Evolutionary conservation across 2,329 filamentous ascomycete genomes (phyloP).

Genomic region (Hypoxylon sp.): DNA sequence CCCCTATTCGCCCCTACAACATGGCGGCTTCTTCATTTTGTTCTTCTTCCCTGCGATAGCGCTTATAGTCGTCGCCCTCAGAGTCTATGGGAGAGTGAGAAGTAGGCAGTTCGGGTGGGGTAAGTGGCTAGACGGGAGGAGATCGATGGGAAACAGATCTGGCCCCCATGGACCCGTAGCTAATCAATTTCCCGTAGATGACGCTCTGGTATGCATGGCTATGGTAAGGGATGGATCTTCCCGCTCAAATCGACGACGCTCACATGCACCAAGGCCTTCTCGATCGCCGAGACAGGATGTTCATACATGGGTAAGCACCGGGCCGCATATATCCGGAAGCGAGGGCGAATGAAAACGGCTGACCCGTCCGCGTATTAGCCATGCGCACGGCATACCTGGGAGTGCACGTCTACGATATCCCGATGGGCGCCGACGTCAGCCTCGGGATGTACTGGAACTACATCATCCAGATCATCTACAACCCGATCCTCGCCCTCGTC

Average conservation of each 20-base stretch:
- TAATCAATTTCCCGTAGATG: conserved; percentile 27
- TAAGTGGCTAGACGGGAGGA: conserved; percentile 18
- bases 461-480: conserved; percentile 50
- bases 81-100: conserved; percentile 41
- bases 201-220: conserved; percentile 33
- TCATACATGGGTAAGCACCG: conserved; percentile 41
- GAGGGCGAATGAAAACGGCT: conserved; percentile 5
- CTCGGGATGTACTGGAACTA: conserved; percentile 46
- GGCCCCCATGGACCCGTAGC: background rate
- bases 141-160: background rate
- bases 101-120: conserved; percentile 46
- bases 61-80: conserved; percentile 35
- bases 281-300: conserved; percentile 42
- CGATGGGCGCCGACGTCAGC: conserved; percentile 41
- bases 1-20: conserved; percentile 41
- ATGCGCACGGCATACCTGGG: conserved; percentile 41
- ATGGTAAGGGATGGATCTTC: conserved; percentile 20
- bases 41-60: conserved; percentile 43
- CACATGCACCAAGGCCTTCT: conserved; percentile 32
- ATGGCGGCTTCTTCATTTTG: conserved; percentile 43
- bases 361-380: conserved; percentile 19
- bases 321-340: background rate
- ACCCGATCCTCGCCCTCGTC: conserved; percentile 51
- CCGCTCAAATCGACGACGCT: background rate
- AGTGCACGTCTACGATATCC: conserved; percentile 42